Percentiles rank a stretch among this genome's conserved stretches.
These are phyloP conservation scores for Suhomyces bokatorum DNA, from an alignment of 1,139 yeast genomes.

Conservation along the genomic window DNA sequence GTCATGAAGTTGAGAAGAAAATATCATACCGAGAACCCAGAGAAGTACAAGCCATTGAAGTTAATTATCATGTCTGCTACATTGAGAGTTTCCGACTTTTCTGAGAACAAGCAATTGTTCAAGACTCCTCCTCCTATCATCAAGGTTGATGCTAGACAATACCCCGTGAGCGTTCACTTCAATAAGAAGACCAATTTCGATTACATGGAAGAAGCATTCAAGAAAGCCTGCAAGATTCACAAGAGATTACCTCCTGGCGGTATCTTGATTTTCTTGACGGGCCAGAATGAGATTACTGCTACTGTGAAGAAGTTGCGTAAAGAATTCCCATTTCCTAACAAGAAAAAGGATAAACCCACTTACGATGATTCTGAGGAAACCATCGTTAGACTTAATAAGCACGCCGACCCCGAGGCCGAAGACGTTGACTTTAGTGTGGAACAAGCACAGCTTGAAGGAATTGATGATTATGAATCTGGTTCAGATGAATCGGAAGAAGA, in stretches of 20 bases:
- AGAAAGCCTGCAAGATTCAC: conserved; percentile 86
- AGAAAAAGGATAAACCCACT: conserved; percentile 14
- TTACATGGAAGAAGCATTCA: conserved; percentile 84
- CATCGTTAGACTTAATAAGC: conserved; percentile 55
- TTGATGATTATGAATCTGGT: conserved; percentile 34
- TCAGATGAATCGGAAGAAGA: conserved; percentile 56
- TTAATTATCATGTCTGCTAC: conserved; percentile 93
- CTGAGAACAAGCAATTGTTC: conserved; percentile 75
- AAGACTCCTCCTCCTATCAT: conserved; percentile 83
- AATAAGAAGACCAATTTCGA: conserved; percentile 74
- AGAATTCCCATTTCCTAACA: conserved; percentile 63
- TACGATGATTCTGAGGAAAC: conserved; percentile 30
- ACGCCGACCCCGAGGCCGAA: conserved; percentile 79
- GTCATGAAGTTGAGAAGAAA: conserved; percentile 74
- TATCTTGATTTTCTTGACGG: conserved; percentile 86
- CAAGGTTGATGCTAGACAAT: conserved; percentile 92
- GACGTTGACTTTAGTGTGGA: conserved; percentile 79
- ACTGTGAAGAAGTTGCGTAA: conserved; percentile 68
- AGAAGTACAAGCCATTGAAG: conserved; percentile 58
- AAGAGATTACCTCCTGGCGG: conserved; percentile 90
- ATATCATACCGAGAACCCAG: conserved; percentile 49
- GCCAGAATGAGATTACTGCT: conserved; percentile 84
- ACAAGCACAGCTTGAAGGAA: conserved; percentile 33
- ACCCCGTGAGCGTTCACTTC: conserved; percentile 91
- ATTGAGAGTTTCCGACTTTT: conserved; percentile 85